Percentiles rank a stretch among this genome's conserved stretches.
These are phyloP conservation scores for Xylariaceae sp. DNA, from an alignment of 2,329 filamentous ascomycete species.

Conservation along the genomic window DNA sequence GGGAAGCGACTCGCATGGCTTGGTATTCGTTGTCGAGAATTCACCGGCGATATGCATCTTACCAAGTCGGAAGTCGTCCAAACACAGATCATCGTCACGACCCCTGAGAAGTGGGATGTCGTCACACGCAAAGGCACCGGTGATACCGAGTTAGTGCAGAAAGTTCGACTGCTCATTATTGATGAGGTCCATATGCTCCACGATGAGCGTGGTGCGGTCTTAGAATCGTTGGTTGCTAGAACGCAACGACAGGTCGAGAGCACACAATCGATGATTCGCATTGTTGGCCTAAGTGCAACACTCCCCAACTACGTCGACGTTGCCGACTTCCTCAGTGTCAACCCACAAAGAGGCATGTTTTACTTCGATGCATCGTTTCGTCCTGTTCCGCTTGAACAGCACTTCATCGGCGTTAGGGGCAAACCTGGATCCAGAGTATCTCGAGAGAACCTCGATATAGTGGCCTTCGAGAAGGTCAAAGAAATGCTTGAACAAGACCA, in stretches of 20 bases:
- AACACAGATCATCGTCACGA: slow-evolving; percentile 97
- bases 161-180: slow-evolving; percentile 91
- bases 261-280: slow-evolving; percentile 93
- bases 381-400: slow-evolving; percentile 91
- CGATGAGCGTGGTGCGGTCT: slow-evolving; percentile 89
- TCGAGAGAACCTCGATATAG: slow-evolving; percentile 80
- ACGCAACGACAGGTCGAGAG: slow-evolving; percentile 97
- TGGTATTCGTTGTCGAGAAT: slow-evolving; percentile 83
- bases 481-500: slow-evolving; percentile 91
- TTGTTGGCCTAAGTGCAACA: slow-evolving; percentile 91
- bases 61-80: slow-evolving; percentile 94
- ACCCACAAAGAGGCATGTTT: slow-evolving; percentile 85
- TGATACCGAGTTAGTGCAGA: slow-evolving; percentile 95
- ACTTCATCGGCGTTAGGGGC: slow-evolving; percentile 93
- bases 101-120: slow-evolving; percentile 98
- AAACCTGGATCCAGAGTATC: slow-evolving; percentile 77
- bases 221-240: slow-evolving; percentile 91
- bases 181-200: slow-evolving; percentile 99
- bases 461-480: slow-evolving; percentile 88
- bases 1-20: slow-evolving; percentile 90
- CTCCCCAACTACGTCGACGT: slow-evolving; percentile 96
- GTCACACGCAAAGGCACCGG: slow-evolving; percentile 95
- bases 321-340: slow-evolving; percentile 93
- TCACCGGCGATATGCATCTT: slow-evolving; percentile 98
- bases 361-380: slow-evolving; percentile 97